phyloP scores from a whole-genome alignment of 345 rosid species.

The Citrus medica region DNA sequence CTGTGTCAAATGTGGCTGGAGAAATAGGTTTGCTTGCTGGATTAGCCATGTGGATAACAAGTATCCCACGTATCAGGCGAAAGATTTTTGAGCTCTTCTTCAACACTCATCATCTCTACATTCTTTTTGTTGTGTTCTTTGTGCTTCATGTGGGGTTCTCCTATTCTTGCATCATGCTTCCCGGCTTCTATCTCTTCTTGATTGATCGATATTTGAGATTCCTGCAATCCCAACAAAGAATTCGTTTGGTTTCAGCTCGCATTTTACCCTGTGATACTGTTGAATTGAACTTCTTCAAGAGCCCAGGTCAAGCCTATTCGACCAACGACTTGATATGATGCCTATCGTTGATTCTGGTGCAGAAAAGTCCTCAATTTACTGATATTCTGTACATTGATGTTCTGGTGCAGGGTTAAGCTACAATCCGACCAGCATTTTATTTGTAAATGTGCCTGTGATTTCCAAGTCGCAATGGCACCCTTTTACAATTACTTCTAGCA shows the following conservation, averaged over 20 bases:
- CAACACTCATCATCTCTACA: slow-evolving; percentile 59
- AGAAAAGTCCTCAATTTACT: not conserved
- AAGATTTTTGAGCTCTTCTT: slow-evolving; percentile 58
- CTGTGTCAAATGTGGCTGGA: slow-evolving; percentile 48
- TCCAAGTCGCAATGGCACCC: slow-evolving; percentile 95
- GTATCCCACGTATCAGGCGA: slow-evolving; percentile 35
- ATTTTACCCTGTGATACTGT: slow-evolving; percentile 42
- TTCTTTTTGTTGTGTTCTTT: slow-evolving; percentile 42
- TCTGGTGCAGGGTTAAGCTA: slow-evolving; percentile 51
- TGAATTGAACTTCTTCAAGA: slow-evolving; percentile 56
- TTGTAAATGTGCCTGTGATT: slow-evolving; percentile 66
- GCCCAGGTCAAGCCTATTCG: slow-evolving; percentile 23
- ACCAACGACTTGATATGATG: not conserved
- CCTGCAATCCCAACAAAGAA: slow-evolving; percentile 44
- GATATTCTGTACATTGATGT: not conserved
- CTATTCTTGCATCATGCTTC: slow-evolving; percentile 41
- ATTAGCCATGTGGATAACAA: slow-evolving; percentile 45
- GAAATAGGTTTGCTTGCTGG: slow-evolving; percentile 47
- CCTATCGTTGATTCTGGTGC: too few relatives aligned
- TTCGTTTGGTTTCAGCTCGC: slow-evolving; percentile 39
- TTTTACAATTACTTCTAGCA: slow-evolving; percentile 60
- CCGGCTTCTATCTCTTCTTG: slow-evolving; percentile 59
- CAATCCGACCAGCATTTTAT: slow-evolving; percentile 61
- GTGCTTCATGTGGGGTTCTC: slow-evolving; percentile 52
- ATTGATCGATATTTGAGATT: slow-evolving; percentile 53